Conservation (phyloP, 139 green algal genomes). For the Auxenochlorella pyrenoidosa region DNA sequence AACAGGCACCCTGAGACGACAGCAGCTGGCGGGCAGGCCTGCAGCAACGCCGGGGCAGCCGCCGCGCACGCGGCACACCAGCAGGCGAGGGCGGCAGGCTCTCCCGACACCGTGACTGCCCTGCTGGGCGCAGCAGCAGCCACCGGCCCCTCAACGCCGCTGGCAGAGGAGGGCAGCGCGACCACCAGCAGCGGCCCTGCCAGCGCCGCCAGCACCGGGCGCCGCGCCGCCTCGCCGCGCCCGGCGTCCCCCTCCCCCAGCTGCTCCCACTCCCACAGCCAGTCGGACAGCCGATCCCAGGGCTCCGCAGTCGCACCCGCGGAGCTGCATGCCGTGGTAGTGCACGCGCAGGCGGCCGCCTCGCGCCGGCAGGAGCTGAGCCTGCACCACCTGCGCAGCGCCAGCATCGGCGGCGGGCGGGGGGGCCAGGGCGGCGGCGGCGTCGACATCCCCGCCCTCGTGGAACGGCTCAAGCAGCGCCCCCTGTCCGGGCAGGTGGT, state of each 20-base stretch:
- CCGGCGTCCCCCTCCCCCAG: not conserved
- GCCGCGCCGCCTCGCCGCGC: not conserved
- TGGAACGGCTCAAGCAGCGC: conserved; percentile 8
- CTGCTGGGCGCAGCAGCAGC: not conserved
- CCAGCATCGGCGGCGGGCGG: not conserved
- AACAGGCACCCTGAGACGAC: no score
- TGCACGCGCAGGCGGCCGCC: not conserved
- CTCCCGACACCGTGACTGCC: not conserved
- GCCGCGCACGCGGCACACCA: not conserved
- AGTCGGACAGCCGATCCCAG: not conserved
- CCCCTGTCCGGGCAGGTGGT: conserved; percentile 36
- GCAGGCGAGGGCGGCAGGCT: not conserved
- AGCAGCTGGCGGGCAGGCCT: no score
- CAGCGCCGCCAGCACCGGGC: not conserved
- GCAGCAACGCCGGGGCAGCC: not conserved
- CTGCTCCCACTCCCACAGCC: not conserved
- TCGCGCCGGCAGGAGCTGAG: not conserved
- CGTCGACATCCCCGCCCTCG: not conserved
- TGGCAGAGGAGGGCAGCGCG: not conserved
- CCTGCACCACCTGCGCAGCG: not conserved
- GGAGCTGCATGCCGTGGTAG: not conserved
- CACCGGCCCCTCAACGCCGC: not conserved
- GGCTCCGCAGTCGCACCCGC: not conserved
- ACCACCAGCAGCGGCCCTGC: not conserved
- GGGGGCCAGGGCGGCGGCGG: not conserved